Evolutionary conservation across 106 monocot genomes (phyloP), one percentile per base, ranked within the genome.

Genomic region (Dendrobium catenatum): DNA sequence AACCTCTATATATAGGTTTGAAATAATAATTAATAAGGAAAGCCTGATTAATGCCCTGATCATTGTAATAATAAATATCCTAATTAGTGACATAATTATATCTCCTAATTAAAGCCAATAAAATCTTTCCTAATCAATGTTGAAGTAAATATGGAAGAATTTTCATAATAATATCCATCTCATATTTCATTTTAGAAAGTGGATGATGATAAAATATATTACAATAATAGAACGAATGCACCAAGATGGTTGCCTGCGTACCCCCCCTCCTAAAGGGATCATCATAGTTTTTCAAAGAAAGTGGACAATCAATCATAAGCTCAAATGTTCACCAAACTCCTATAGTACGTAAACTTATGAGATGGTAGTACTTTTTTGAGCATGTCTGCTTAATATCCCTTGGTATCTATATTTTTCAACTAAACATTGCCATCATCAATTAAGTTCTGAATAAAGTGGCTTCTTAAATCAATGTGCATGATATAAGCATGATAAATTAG

Each of bases 401-500:
- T 31, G 31, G 31, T 31, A 31, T 31, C 31, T 31, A 31, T 31
- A 31, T 31, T 31, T 19, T 18, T 56, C 56, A 58, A 58, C 8
- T 13, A 58, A 18, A 58, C 3, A 4, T 0, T 20, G 19, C 16
- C 56, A 1, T 58, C 56, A 13, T 58, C 56, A 58, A 47, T 47
- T 9, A 47, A 47, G 47, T 31, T 9, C 6, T 5, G 47, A 5
- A 49, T 4, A 51, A 77, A 77, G 19, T 54, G 77, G 51, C 49
- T 51, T 42, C 48, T 47, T 22, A 77, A 47, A 51, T 54, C 77
- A 47, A 47, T 47, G 47, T 47, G 47, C 47, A 47, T 47, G 84
- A 76, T 46, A 51, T 47, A 2, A 2, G 47, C 47, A 47, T 47
- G 84, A 76, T 46, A 51, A 44, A 85, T 37, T 68, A 77, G 80